phyloP scores from a whole-genome alignment of 192 early-diverging fungal species.

The Gigaspora rosea region DNA sequence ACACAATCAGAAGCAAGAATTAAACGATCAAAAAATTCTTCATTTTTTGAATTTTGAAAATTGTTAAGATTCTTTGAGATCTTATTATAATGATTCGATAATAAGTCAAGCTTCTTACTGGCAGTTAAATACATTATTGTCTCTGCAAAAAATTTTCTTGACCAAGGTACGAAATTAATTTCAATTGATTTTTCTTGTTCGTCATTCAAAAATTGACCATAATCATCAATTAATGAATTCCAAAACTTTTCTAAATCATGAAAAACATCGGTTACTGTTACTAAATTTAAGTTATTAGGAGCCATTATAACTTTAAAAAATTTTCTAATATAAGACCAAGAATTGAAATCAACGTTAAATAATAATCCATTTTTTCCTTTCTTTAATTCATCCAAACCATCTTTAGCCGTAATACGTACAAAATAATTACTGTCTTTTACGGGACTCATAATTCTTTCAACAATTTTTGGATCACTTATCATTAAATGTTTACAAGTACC shows the following conservation, averaged over 20 bases:
- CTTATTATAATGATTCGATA: slow-evolving; percentile 11
- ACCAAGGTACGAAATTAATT: slow-evolving; percentile 14
- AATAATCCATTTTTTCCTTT: not conserved
- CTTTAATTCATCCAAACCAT: slow-evolving; percentile 5
- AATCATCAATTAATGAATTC: not conserved
- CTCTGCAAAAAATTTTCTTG: slow-evolving; percentile 15
- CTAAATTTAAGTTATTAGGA: not conserved
- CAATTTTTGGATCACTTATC: slow-evolving; percentile 4
- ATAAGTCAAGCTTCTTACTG: not conserved
- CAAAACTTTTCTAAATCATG: slow-evolving; percentile 13
- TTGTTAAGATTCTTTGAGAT: not conserved
- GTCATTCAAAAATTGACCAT: not conserved
- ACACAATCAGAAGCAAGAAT: slow-evolving; percentile 20
- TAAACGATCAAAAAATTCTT: slow-evolving; percentile 24
- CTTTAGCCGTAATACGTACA: slow-evolving; percentile 1
- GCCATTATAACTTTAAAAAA: not conserved
- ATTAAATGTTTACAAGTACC: slow-evolving; percentile 18
- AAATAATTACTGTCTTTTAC: slow-evolving; percentile 14
- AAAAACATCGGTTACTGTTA: not conserved
- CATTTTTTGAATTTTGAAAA: slow-evolving; percentile 1
- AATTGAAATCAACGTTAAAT: slow-evolving; percentile 8
- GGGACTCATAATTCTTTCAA: slow-evolving; percentile 15
- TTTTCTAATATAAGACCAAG: slow-evolving; percentile 15
- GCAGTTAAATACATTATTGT: not conserved
- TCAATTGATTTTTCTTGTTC: slow-evolving; percentile 6